Conservation (phyloP, 2,329 filamentous ascomycete genomes). For the Diaporthe caulivora region DNA sequence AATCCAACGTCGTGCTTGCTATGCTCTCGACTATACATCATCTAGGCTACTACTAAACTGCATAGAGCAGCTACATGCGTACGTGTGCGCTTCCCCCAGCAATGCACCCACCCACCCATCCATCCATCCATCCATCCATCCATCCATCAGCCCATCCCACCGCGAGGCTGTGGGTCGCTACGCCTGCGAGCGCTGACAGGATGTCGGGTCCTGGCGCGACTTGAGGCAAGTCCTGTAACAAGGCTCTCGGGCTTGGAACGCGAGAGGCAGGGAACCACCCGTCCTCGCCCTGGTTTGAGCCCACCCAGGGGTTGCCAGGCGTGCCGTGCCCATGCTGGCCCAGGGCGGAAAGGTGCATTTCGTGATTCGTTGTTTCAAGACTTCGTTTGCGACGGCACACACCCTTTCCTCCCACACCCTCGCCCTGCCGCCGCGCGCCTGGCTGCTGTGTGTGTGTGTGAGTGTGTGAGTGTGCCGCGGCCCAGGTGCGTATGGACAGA, state of each 20-base stretch:
- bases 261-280: conserved; percentile 6
- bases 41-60: background rate
- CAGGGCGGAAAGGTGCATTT: conserved; percentile 25
- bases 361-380: conserved; percentile 38
- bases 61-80: background rate
- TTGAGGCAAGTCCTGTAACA: conserved; percentile 56
- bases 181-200: conserved; percentile 14
- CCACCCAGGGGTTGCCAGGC: conserved; percentile 27
- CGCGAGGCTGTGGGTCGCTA: conserved; percentile 17
- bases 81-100: background rate
- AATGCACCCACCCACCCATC: background rate
- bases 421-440: background rate
- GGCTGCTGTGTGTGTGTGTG: too few relatives aligned
- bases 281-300: conserved; percentile 24
- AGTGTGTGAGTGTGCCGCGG: background rate
- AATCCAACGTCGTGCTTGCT: background rate
- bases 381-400: conserved; percentile 13
- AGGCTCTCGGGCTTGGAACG: conserved; percentile 35
- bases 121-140: background rate
- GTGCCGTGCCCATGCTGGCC: conserved; percentile 23
- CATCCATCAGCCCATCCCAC: background rate
- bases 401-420: background rate
- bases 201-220: conserved; percentile 48
- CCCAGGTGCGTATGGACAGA: conserved; percentile 1
- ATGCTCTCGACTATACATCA: background rate